Conservation (phyloP, 345 rosid species). For the Xanthoceras sorbifolium region DNA sequence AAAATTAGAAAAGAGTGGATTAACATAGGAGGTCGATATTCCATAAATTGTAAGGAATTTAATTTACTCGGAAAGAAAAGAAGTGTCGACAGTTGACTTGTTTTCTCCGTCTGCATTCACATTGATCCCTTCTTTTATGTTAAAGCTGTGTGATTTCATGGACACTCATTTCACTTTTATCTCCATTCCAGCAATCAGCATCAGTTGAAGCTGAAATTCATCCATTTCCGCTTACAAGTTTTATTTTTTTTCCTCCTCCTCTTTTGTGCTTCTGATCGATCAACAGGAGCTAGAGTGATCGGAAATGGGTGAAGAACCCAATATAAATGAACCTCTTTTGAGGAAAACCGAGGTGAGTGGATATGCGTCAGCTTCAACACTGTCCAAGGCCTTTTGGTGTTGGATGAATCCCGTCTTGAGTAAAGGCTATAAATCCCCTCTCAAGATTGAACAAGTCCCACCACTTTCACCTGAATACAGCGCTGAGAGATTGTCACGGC, state of each 20-base stretch:
- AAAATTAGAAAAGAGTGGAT: too few species aligned
- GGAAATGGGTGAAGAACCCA: constrained; percentile 31
- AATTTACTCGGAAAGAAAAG: too few species aligned
- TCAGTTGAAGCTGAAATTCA: constrained; percentile 50
- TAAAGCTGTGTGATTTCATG: constrained; percentile 38
- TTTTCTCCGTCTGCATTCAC: not conserved
- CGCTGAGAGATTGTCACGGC: constrained; percentile 71
- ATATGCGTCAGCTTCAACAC: constrained; percentile 68
- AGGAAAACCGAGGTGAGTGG: constrained; percentile 47
- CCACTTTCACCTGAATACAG: constrained; percentile 72
- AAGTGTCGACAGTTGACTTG: too few species aligned
- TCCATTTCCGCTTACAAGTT: constrained; percentile 61
- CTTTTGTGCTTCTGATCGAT: constrained; percentile 51
- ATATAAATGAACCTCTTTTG: constrained; percentile 36
- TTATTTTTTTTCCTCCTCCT: constrained; percentile 38
- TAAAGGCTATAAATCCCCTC: constrained; percentile 79
- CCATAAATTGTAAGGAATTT: too few species aligned
- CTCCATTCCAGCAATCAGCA: constrained; percentile 52
- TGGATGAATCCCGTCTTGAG: constrained; percentile 88
- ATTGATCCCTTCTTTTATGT: constrained; percentile 42
- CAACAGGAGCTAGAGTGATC: constrained; percentile 54
- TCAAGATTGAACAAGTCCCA: constrained; percentile 70
- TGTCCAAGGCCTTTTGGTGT: constrained; percentile 74
- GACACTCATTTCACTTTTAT: constrained; percentile 34
- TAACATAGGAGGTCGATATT: too few species aligned